A percentile compares a stretch with the other conserved stretches of the same genome.
Evolutionary conservation across 257 asterid genomes (phyloP).

Genomic region (Catharanthus roseus): DNA sequence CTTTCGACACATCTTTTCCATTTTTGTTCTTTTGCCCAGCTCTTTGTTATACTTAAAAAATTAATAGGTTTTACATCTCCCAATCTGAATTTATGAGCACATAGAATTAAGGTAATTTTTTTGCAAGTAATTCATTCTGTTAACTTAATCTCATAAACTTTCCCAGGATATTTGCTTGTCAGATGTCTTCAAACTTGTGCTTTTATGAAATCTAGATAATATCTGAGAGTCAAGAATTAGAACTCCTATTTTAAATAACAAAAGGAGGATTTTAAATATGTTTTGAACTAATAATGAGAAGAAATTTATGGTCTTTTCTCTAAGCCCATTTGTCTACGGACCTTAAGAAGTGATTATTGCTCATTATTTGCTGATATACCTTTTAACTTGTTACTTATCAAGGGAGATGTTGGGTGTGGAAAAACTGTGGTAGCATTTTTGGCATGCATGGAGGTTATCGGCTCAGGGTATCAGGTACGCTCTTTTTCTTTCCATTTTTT

Average conservation of each 20-base stretch:
- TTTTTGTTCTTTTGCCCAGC: background rate
- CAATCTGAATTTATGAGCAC: background rate
- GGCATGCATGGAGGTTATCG: conserved; percentile 94
- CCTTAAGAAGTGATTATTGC: background rate
- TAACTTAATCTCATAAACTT: background rate
- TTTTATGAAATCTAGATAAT: background rate
- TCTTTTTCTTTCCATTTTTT: background rate
- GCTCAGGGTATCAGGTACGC: conserved; percentile 77
- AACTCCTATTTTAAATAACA: background rate
- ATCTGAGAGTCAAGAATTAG: background rate
- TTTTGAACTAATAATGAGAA: background rate
- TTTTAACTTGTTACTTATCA: conserved; percentile 21
- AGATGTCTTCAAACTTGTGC: background rate
- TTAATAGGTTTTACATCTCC: background rate
- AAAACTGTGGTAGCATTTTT: conserved; percentile 93
- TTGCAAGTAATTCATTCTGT: background rate
- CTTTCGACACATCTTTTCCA: background rate
- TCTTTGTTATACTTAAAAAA: background rate
- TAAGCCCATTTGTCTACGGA: background rate
- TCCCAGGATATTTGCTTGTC: background rate
- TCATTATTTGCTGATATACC: background rate
- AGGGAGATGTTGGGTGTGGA: conserved; percentile 99
- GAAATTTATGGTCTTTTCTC: background rate
- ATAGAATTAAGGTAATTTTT: background rate
- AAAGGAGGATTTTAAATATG: background rate